These are phyloP conservation scores for Didymella lethalis DNA, from an alignment of 2,329 filamentous ascomycete species.

Conservation along the genomic window DNA sequence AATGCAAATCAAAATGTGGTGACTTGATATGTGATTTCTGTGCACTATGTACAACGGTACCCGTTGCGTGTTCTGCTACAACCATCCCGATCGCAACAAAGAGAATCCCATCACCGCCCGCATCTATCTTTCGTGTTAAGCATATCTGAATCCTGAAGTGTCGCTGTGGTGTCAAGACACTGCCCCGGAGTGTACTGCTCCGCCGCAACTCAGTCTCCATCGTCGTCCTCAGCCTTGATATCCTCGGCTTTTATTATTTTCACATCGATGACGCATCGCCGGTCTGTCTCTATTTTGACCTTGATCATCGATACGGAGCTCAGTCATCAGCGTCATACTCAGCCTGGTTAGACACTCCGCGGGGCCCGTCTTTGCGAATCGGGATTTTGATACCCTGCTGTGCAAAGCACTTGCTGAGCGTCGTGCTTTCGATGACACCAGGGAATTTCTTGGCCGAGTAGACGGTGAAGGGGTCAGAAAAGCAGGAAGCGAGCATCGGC, in stretches of 20 bases:
- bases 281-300: too few species aligned
- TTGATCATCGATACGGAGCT: background rate
- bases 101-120: background rate
- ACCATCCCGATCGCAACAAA: background rate
- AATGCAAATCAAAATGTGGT: background rate
- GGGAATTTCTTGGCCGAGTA: conserved; percentile 99
- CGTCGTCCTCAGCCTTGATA: conserved; percentile 53
- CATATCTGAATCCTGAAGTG: background rate
- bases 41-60: background rate
- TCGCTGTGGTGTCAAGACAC: background rate
- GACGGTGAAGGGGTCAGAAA: conserved; percentile 89
- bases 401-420: conserved; percentile 90
- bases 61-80: background rate
- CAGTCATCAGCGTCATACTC: conserved; percentile 55
- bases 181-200: background rate
- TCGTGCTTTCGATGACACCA: conserved; percentile 92
- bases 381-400: conserved; percentile 96
- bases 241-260: too few species aligned
- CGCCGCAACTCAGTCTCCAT: conserved; percentile 41
- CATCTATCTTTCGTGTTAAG: background rate
- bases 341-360: conserved; percentile 55
- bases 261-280: too few species aligned
- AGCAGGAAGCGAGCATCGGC: conserved; percentile 83
- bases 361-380: conserved; percentile 82
- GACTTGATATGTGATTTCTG: background rate